Evolutionary conservation across 192 early-diverging fungal species (phyloP).

Genomic region (Backusella liffmaniae): DNA sequence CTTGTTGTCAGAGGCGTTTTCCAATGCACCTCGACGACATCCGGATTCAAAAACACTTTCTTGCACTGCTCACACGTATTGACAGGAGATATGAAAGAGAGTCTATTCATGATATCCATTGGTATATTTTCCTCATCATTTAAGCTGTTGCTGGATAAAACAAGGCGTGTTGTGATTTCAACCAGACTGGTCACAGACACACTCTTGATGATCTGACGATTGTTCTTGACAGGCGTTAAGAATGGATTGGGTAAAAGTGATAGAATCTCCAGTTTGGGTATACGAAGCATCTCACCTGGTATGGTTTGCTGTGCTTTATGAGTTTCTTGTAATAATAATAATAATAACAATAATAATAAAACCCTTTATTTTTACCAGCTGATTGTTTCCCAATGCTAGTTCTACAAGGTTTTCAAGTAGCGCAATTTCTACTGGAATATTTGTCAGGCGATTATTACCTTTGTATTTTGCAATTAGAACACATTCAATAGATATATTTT

Average conservation of each 20-base stretch:
- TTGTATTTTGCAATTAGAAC: not conserved
- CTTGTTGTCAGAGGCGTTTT: not conserved
- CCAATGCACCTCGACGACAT: not conserved
- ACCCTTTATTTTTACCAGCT: slow-evolving; percentile 24
- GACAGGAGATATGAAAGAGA: not conserved
- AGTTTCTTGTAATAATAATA: too few species aligned
- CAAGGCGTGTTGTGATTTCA: slow-evolving; percentile 1
- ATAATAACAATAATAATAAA: too few species aligned
- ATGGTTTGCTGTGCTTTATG: not conserved
- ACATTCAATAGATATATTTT: not conserved
- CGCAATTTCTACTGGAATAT: slow-evolving; percentile 45
- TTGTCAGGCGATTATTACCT: slow-evolving; percentile 45
- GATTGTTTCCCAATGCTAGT: slow-evolving; percentile 46
- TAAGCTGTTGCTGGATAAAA: not conserved
- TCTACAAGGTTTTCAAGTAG: slow-evolving; percentile 45
- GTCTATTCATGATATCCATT: not conserved
- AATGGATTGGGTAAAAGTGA: not conserved
- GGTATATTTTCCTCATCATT: not conserved
- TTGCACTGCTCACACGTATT: not conserved
- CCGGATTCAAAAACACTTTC: not conserved
- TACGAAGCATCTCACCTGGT: not conserved
- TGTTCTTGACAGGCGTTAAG: not conserved
- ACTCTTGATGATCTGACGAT: not conserved
- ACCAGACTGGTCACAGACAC: not conserved
- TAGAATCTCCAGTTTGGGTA: not conserved